These are phyloP conservation scores for Pseudoneurospora amorphoporcata DNA, from an alignment of 495 filamentous ascomycete species.

Conservation along the genomic window DNA sequence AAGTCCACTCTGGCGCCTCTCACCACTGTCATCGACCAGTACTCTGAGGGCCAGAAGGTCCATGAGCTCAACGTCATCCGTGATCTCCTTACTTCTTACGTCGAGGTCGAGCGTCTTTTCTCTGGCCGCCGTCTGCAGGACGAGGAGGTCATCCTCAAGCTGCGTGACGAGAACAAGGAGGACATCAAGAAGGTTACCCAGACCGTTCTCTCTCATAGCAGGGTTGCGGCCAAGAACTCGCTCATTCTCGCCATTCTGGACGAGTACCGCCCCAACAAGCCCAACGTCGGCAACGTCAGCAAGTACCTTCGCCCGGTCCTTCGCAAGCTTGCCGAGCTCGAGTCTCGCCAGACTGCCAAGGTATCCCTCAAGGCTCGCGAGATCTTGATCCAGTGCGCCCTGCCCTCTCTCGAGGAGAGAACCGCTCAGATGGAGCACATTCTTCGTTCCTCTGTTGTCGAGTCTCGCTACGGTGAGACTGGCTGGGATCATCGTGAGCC, in stretches of 20 bases:
- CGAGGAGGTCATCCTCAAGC: slow-evolving; percentile 87
- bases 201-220: slow-evolving; percentile 86
- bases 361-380: slow-evolving; percentile 94
- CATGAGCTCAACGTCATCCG: slow-evolving; percentile 83
- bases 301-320: slow-evolving; percentile 80
- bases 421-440: slow-evolving; percentile 98
- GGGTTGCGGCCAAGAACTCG: slow-evolving; percentile 88
- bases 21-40: slow-evolving; percentile 68
- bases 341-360: slow-evolving; percentile 81
- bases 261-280: slow-evolving; percentile 90
- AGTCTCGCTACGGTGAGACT: slow-evolving; percentile 92
- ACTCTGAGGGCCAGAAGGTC: slow-evolving; percentile 78
- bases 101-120: slow-evolving; percentile 75
- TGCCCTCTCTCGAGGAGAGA: slow-evolving; percentile 92
- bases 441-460: slow-evolving; percentile 89
- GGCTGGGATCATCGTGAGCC: slow-evolving; percentile 96
- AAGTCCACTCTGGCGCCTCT: slow-evolving; percentile 69
- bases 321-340: slow-evolving; percentile 80
- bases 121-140: slow-evolving; percentile 75
- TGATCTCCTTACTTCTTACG: slow-evolving; percentile 67
- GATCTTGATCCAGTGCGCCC: slow-evolving; percentile 89
- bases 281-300: slow-evolving; percentile 73
- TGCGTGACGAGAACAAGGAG: slow-evolving; percentile 93
- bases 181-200: slow-evolving; percentile 73
- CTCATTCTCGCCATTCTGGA: slow-evolving; percentile 85